These are phyloP conservation scores for Ceratocystis alfenasii DNA, from an alignment of 2,329 filamentous ascomycete species.

Conservation along the genomic window DNA sequence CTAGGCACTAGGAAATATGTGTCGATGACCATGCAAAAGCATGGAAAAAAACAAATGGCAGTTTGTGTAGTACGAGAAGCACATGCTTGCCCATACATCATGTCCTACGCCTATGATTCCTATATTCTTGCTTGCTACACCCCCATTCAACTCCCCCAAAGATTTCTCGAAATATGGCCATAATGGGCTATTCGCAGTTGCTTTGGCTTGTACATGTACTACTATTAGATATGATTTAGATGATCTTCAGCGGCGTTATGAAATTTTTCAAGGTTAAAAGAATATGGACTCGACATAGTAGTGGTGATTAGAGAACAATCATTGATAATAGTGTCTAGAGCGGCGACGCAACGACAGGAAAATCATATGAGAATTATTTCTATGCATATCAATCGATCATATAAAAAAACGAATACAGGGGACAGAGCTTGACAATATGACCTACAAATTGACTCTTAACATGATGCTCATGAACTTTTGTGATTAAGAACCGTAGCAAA, in stretches of 20 bases:
- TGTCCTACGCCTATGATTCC: neutral
- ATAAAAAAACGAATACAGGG: neutral
- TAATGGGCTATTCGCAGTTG: neutral
- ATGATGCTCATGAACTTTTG: slow-evolving; percentile 7
- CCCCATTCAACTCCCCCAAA: neutral
- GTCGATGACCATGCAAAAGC: neutral
- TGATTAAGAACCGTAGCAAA: slow-evolving; percentile 7
- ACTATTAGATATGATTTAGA: slow-evolving; percentile 21
- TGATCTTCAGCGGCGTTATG: slow-evolving; percentile 10
- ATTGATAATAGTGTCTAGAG: neutral
- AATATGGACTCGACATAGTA: neutral
- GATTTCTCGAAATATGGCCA: neutral
- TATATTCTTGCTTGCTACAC: neutral
- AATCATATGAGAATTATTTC: neutral
- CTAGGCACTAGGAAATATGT: no score
- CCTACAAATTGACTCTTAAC: neutral
- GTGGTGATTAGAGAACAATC: neutral
- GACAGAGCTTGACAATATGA: slow-evolving; percentile 3
- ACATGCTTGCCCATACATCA: neutral
- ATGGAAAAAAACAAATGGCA: neutral
- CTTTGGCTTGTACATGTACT: slow-evolving; percentile 19
- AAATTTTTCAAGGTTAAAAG: neutral
- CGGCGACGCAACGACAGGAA: neutral
- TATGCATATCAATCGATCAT: slow-evolving; percentile 11
- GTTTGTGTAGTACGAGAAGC: neutral